Evolutionary conservation across 2,329 filamentous ascomycete genomes (phyloP), one percentile per base, ranked within the genome.

Genomic region (Nannizziopsis barbatae): DNA sequence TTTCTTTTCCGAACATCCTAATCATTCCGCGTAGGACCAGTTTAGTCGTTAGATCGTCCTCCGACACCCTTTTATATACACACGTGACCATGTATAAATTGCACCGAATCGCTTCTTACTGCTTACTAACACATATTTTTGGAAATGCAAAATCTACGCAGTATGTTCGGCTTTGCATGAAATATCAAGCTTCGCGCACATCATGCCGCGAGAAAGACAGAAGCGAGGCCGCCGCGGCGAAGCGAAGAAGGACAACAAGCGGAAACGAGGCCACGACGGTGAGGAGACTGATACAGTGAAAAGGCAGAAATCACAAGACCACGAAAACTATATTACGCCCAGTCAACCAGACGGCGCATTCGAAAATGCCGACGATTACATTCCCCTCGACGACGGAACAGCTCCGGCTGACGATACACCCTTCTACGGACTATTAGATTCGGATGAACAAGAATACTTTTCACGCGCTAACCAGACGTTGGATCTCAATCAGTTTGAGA

Each of bases 391-490:
- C 0, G 37, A 48, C 14, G 52, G 48, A 10, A 50, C 41, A 17
- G 44, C 50, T 4, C 50, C 53, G 6, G 45, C 42, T 14, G 60
- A 61, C 33, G 84, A 86, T 51, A 78, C 74, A 57, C 81, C 86
- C 49, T 98, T 95, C 71, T 96, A 93, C 59, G 92, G 92, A 55
- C 82, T 95, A 73, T 81, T 98, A 20, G 84, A 87, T 58, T 83
- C 93, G 47, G 80, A 93, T 56, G 92, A 98, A 71, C 87, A 95
- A 62, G 89, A 95, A 65, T 95, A 95, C 66, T 98, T 96, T 67
- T 83, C 86, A 56, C 80, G 81, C 42, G 88, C 89, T 47, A 89
- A 93, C 70, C 84, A 93, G 64, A 75, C 93, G 69, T 80, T 98
- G 51, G 89, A 95, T 65, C 68, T 86, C 56, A 92, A 96, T 68